Percentiles rank a stretch among this genome's conserved stretches.
phyloP scores from a whole-genome alignment of 345 rosid species.

The Rhizophora mangle region DNA sequence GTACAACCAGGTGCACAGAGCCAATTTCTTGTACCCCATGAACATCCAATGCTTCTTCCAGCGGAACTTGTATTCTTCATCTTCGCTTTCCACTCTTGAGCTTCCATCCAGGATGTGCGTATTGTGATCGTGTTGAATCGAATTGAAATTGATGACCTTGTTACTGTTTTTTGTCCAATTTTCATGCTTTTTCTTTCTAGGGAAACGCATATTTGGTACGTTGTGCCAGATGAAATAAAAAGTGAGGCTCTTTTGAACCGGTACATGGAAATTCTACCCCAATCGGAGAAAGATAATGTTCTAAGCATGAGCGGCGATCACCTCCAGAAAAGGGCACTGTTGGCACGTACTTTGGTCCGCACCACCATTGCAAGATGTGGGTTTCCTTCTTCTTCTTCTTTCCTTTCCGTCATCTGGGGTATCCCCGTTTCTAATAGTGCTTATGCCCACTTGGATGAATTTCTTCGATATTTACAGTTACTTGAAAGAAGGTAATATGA shows the following conservation, averaged over 20 bases:
- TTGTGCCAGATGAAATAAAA: conserved; percentile 71
- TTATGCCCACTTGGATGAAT: neutral
- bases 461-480: too few relatives aligned
- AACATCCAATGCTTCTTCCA: conserved; percentile 37
- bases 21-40: conserved; percentile 1
- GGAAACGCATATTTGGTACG: conserved; percentile 88
- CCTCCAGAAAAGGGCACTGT: conserved; percentile 73
- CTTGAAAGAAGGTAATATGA: too few relatives aligned
- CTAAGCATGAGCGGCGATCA: conserved; percentile 46
- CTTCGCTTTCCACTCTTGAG: conserved; percentile 41
- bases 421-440: neutral
- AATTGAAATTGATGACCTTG: too few relatives aligned
- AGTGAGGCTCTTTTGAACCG: conserved; percentile 50
- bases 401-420: neutral
- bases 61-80: conserved; percentile 35
- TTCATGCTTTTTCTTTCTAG: conserved; percentile 26
- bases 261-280: conserved; percentile 65
- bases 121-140: too few relatives aligned
- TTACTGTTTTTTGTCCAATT: neutral
- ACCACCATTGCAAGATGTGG: conserved; percentile 90
- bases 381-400: conserved; percentile 7
- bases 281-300: conserved; percentile 63
- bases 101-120: conserved; percentile 64
- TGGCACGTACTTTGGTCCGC: conserved; percentile 81
- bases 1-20: neutral